Evolutionary conservation across 2,329 filamentous ascomycete species (phyloP).

Genomic region (Alternaria sp.): DNA sequence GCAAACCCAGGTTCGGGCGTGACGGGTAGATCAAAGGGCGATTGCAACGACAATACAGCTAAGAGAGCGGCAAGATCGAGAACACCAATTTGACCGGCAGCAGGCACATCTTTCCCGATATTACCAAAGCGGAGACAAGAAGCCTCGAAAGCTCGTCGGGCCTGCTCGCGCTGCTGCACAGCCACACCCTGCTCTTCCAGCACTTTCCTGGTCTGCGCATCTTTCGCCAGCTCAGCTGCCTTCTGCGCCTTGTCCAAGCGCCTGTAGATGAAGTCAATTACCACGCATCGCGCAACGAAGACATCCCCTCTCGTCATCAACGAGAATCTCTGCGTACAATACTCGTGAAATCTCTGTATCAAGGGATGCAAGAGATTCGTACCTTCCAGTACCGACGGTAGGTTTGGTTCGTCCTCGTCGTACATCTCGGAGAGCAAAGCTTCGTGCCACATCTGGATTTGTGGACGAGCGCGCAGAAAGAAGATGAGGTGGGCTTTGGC

Average conservation of each 20-base stretch:
- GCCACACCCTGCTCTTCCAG: background rate
- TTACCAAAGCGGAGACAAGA: background rate
- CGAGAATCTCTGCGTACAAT: background rate
- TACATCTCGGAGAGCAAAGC: background rate
- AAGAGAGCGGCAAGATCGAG: background rate
- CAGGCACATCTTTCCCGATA: accelerated
- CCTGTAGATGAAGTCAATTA: background rate
- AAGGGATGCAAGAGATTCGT: background rate
- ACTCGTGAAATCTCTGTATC: background rate
- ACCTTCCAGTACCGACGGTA: background rate
- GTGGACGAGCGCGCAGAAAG: background rate
- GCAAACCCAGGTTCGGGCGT: background rate
- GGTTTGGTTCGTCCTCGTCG: background rate
- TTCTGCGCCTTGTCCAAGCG: background rate
- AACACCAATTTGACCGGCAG: background rate
- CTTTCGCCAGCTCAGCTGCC: background rate
- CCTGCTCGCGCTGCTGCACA: background rate
- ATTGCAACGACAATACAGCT: background rate
- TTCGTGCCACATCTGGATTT: background rate
- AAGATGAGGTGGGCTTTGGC: background rate
- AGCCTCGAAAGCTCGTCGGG: background rate
- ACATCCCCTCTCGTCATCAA: background rate
- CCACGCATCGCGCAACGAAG: background rate
- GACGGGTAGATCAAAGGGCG: background rate
- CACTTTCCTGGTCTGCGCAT: background rate